Evolutionary conservation across 179 eudicot genomes (phyloP).

Genomic region (Spinacia oleracea): DNA sequence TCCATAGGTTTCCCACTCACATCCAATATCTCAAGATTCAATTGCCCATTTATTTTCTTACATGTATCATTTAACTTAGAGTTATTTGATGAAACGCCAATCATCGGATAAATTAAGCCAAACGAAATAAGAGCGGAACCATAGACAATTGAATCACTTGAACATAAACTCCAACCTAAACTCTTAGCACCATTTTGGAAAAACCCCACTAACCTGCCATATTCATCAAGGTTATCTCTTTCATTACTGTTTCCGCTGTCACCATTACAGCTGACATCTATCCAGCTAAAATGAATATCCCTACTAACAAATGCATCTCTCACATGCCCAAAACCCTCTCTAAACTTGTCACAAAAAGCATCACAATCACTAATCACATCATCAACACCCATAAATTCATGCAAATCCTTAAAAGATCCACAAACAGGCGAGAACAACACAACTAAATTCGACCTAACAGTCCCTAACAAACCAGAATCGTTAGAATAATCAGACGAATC

Average conservation of each 20-base stretch:
- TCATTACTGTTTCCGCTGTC: constrained; percentile 20
- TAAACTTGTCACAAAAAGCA: constrained; percentile 36
- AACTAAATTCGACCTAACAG: constrained; percentile 61
- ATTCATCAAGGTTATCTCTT: constrained; percentile 26
- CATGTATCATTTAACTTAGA: constrained; percentile 18
- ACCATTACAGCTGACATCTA: constrained; percentile 44
- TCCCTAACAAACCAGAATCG: constrained; percentile 27
- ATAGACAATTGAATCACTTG: constrained; percentile 53
- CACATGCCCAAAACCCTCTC: constrained; percentile 44
- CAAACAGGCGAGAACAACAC: constrained; percentile 57
- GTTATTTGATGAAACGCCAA: constrained; percentile 45
- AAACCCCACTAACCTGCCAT: constrained; percentile 18
- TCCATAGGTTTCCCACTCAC: constrained; percentile 68
- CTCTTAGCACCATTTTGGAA: constrained; percentile 44
- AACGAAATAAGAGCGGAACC: constrained; percentile 77
- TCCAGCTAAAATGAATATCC: constrained; percentile 78
- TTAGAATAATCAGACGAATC: constrained; percentile 39
- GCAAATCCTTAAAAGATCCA: constrained; percentile 32
- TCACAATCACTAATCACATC: constrained; percentile 32
- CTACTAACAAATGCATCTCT: constrained; percentile 51
- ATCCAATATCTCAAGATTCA: constrained; percentile 72
- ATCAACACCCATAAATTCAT: constrained; percentile 42
- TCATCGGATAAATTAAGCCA: constrained; percentile 65
- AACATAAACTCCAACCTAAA: constrained; percentile 76
- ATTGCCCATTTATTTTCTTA: constrained; percentile 39